A percentile compares a stretch with the other conserved stretches of the same genome.
These are phyloP conservation scores for Candida sphagnicola DNA, from an alignment of 805 yeast species.

Conservation along the genomic window DNA sequence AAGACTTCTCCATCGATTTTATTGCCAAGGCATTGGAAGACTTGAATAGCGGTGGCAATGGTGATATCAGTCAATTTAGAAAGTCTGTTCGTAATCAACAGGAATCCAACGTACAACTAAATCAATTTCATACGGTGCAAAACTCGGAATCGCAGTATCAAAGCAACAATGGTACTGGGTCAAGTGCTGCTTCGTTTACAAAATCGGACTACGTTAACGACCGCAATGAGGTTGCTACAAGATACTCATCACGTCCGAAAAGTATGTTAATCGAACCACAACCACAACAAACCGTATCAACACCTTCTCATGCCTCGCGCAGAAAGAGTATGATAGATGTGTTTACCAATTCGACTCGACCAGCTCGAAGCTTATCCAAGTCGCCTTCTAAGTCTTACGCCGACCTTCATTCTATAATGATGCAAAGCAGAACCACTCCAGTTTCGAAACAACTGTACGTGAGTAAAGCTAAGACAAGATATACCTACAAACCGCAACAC, in stretches of 20 bases:
- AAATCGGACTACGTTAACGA: slow-evolving; percentile 34
- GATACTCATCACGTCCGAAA: slow-evolving; percentile 23
- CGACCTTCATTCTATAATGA: slow-evolving; percentile 26
- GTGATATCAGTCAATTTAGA: slow-evolving; percentile 38
- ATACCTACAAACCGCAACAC: slow-evolving; percentile 37
- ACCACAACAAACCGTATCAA: neutral
- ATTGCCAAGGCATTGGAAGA: slow-evolving; percentile 45
- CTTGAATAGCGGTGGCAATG: slow-evolving; percentile 41
- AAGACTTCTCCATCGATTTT: slow-evolving; percentile 43
- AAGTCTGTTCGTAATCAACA: slow-evolving; percentile 28
- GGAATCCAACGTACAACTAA: slow-evolving; percentile 1
- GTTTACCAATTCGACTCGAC: neutral
- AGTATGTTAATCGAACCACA: neutral
- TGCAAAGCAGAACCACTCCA: slow-evolving; percentile 21
- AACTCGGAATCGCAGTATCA: neutral
- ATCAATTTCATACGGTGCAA: neutral
- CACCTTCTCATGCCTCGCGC: neutral
- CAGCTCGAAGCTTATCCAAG: slow-evolving; percentile 25
- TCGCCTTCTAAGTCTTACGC: slow-evolving; percentile 32
- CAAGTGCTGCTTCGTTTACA: slow-evolving; percentile 17
- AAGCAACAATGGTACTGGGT: slow-evolving; percentile 10
- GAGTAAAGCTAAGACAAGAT: slow-evolving; percentile 35
- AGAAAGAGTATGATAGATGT: slow-evolving; percentile 2
- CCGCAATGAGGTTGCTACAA: slow-evolving; percentile 31
- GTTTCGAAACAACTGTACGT: slow-evolving; percentile 24